Conservation (phyloP, 2,329 filamentous ascomycete species). For the Fusarium ramigenum region DNA sequence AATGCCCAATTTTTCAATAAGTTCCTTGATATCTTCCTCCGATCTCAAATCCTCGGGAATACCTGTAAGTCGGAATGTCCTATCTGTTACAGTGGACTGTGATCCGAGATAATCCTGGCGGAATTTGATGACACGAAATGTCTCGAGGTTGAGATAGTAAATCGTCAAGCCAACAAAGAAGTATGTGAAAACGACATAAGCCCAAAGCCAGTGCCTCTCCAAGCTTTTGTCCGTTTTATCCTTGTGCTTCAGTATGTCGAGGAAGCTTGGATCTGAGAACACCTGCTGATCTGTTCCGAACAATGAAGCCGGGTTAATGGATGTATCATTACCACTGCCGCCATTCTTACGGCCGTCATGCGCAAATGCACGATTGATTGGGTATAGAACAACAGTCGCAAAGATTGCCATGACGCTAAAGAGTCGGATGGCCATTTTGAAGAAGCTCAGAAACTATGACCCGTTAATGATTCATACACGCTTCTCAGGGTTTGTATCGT, state of each 20-base stretch:
- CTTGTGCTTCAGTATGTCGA: conserved; percentile 43
- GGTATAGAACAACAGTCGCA: conserved; percentile 80
- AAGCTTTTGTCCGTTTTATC: conserved; percentile 48
- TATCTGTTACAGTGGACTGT: conserved; percentile 94
- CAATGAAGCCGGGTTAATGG: neutral
- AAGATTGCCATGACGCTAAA: conserved; percentile 84
- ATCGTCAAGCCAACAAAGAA: conserved; percentile 85
- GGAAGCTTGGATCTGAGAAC: conserved; percentile 20
- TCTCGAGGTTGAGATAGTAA: conserved; percentile 85
- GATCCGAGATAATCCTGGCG: conserved; percentile 92
- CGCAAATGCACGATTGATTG: conserved; percentile 78
- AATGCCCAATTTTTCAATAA: conserved; percentile 88
- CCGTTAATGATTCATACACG: conserved; percentile 20
- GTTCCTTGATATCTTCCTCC: conserved; percentile 83
- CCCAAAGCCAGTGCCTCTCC: conserved; percentile 76
- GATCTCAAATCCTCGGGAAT: conserved; percentile 82
- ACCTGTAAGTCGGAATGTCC: conserved; percentile 90
- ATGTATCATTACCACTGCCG: neutral
- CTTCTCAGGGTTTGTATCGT: conserved; percentile 44
- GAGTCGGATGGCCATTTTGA: conserved; percentile 92
- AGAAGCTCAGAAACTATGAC: conserved; percentile 84
- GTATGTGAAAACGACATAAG: conserved; percentile 94
- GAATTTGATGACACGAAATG: conserved; percentile 83
- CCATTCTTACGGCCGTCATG: too few species aligned
- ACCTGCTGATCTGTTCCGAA: conserved; percentile 21